A percentile compares a stretch with the other conserved stretches of the same genome.
Evolutionary conservation across 192 early-diverging fungal species (phyloP).

Genomic region (Coemansia nantahalensis): DNA sequence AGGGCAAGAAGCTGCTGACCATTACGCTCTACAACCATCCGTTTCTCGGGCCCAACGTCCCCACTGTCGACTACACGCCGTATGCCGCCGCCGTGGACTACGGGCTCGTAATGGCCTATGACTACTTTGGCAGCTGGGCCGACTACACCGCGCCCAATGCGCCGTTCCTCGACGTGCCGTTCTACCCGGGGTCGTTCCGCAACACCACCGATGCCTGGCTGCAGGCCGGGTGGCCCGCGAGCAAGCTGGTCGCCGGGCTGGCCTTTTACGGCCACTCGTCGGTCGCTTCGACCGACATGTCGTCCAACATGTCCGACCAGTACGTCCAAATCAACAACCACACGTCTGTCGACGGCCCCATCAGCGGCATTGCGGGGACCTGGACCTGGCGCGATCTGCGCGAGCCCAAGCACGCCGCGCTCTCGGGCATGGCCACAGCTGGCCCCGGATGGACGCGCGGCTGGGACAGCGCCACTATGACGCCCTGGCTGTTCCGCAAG

Average conservation of each 20-base stretch:
- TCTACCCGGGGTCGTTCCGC: conserved; percentile 50
- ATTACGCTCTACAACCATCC: conserved; percentile 67
- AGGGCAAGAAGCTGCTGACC: conserved; percentile 59
- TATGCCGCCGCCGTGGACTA: conserved; percentile 64
- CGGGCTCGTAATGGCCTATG: conserved; percentile 72
- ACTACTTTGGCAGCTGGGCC: conserved; percentile 66
- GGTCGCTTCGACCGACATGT: conserved; percentile 33
- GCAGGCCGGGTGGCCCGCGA: conserved; percentile 58
- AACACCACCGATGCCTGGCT: conserved; percentile 59
- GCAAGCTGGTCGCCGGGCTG: conserved; percentile 64
- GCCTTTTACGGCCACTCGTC: conserved; percentile 65
- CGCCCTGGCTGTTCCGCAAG: conserved; percentile 73
- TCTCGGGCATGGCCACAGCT: conserved; percentile 37
- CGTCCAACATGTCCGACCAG: conserved; percentile 43
- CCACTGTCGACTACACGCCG: conserved; percentile 57
- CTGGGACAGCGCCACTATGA: conserved; percentile 63
- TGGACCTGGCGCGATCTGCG: conserved; percentile 69
- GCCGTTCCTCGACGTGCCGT: conserved; percentile 46
- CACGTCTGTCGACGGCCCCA: conserved; percentile 54
- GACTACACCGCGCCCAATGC: conserved; percentile 55
- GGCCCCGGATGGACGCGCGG: conserved; percentile 61
- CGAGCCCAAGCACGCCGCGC: conserved; percentile 50
- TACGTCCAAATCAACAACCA: conserved; percentile 50
- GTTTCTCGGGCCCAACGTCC: conserved; percentile 57
- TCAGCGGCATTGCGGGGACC: conserved; percentile 57